phyloP scores from a whole-genome alignment of 768 basidiomycete species.

The Roridomyces roridus region DNA sequence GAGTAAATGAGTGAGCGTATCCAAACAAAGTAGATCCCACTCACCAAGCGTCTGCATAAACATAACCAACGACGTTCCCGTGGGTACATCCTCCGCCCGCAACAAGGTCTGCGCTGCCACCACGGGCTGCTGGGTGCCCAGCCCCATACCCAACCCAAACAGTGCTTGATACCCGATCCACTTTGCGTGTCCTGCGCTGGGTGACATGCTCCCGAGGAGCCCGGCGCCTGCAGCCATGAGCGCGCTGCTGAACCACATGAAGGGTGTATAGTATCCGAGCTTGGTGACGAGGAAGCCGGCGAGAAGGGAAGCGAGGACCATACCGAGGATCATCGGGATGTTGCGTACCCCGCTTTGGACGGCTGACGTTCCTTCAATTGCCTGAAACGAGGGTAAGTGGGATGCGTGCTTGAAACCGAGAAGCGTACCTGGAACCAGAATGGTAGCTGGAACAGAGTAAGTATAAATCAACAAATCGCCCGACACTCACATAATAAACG shows the following conservation, averaged over 20 bases:
- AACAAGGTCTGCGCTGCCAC: constrained; percentile 24
- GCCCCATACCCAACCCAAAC: constrained; percentile 37
- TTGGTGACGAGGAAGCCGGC: constrained; percentile 40
- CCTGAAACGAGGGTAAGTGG: constrained; percentile 6
- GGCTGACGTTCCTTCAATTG: constrained; percentile 35
- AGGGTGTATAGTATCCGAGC: constrained; percentile 42
- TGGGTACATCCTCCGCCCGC: constrained; percentile 14
- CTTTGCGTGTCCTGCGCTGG: constrained; percentile 23
- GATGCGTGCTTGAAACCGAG: too few relatives aligned
- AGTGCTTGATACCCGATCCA: constrained; percentile 31
- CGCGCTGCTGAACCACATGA: constrained; percentile 30
- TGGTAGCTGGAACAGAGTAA: neutral
- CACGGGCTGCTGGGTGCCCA: constrained; percentile 25
- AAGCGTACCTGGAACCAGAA: constrained; percentile 29
- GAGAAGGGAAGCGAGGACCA: constrained; percentile 45
- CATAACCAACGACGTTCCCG: constrained; percentile 16
- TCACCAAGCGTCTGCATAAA: constrained; percentile 26
- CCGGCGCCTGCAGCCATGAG: constrained; percentile 41
- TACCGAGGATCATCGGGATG: constrained; percentile 41
- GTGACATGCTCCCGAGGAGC: constrained; percentile 36
- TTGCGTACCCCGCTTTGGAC: constrained; percentile 21
- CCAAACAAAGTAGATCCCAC: too few relatives aligned
- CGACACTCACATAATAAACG: neutral
- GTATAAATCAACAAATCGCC: neutral
- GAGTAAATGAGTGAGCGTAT: too few relatives aligned